phyloP scores from a whole-genome alignment of 148 eudicot species.

The Pouteria glomerata region DNA sequence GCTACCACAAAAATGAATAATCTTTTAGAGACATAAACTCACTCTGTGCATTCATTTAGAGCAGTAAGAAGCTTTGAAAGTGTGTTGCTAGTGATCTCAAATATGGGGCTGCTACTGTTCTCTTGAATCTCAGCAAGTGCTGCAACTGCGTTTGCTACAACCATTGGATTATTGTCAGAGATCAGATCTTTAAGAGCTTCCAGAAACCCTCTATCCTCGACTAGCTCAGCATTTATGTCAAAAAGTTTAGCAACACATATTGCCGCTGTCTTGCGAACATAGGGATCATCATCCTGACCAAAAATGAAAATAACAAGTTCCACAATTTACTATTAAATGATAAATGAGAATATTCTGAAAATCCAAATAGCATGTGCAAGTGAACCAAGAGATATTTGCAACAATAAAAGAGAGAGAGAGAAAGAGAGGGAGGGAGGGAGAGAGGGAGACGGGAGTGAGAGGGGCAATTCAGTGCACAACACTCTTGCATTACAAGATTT shows the following conservation, averaged over 20 bases:
- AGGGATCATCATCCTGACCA: conserved; percentile 96
- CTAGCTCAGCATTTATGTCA: conserved; percentile 98
- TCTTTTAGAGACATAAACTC: conserved; percentile 25
- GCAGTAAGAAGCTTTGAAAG: conserved; percentile 96
- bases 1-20: not conserved
- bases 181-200: conserved; percentile 95
- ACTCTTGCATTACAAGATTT: no score
- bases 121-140: conserved; percentile 99
- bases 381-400: conserved; percentile 6
- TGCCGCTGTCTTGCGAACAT: conserved; percentile 99
- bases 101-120: conserved; percentile 70
- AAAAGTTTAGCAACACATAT: conserved; percentile 97
- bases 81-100: conserved; percentile 87
- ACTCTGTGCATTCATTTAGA: conserved; percentile 98
- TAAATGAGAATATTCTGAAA: not conserved
- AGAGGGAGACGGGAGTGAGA: no score
- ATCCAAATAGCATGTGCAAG: conserved; percentile 1
- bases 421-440: no score
- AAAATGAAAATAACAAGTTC: conserved; percentile 9
- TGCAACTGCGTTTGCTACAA: conserved; percentile 99
- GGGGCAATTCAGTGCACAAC: no score
- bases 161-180: conserved; percentile 99
- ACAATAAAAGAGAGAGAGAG: no score
- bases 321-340: not conserved
- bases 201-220: conserved; percentile 96